Evolutionary conservation across 2,329 filamentous ascomycete species (phyloP).

Genomic region (Ophiostoma sp.): DNA sequence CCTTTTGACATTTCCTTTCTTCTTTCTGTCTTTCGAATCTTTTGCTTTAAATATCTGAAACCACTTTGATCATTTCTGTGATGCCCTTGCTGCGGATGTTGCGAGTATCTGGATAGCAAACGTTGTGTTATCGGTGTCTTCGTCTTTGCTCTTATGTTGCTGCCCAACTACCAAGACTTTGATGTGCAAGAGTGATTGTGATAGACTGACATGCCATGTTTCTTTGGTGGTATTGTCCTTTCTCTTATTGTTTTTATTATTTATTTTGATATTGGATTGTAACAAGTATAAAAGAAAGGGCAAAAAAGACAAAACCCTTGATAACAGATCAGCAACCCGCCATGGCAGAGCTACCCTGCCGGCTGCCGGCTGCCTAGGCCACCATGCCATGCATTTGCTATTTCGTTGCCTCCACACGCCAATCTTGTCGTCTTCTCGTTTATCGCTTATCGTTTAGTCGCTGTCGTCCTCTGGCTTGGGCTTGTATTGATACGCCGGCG

Average conservation of each 20-base stretch:
- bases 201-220: not conserved
- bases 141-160: not conserved
- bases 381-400: not conserved
- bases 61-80: not conserved
- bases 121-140: not conserved
- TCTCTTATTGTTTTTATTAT: not conserved
- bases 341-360: not conserved
- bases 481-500: constrained; percentile 27
- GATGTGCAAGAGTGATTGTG: no score
- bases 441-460: not conserved
- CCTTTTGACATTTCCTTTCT: not conserved
- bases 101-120: not conserved
- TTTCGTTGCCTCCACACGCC: not conserved
- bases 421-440: not conserved
- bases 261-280: not conserved
- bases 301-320: constrained; percentile 13
- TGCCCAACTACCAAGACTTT: not conserved
- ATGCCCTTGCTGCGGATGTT: not conserved
- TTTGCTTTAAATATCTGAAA: not conserved
- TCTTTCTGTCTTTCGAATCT: not conserved
- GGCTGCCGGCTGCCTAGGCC: not conserved
- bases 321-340: not conserved
- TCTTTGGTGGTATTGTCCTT: not conserved
- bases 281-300: not conserved
- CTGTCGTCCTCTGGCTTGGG: constrained; percentile 25